Base-by-base conservation (phyloP, 2,329 filamentous ascomycete genomes). In the Beauveria australis region DNA sequence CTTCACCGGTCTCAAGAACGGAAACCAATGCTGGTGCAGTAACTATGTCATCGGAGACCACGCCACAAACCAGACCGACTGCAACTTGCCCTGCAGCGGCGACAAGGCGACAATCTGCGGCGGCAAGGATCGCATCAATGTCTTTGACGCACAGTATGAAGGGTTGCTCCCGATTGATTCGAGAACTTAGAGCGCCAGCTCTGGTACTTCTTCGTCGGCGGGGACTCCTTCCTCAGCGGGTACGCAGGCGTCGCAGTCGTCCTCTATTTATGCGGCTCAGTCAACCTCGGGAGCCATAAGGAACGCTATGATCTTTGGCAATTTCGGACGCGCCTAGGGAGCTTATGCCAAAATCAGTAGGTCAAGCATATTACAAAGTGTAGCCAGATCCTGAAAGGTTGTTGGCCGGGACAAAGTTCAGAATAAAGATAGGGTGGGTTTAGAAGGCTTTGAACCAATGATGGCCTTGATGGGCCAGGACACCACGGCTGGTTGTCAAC, bases 21-120 rank as follows among this genome's bases (percentile, higher is more conserved):
- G 62, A 44, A 66, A 65, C 46, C 55, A 66, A 47, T 63, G 65
- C 57, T 65, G 63, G 62, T 66, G 64, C 56, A 61, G 62, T 24
- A 62, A 53, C 49, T 64, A 63, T 26, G 41, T 66, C 22, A 51
- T 40, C 47, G 63, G 64, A 40, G 51, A 63, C 44, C 44, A 24
- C 43, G 47, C 63, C n/a, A 55, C 44, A 8, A 57, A 64, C 33
- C 46, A 61, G 49, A 41, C 43, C 5, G 49, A 66, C 12, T 66
- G 63, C 59, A 57, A 66, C 59, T 51, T 59, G 37, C 62, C 64
- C 8, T 65, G 61, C 56, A 63, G 52, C 16, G 63, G 65, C 6
- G 57, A 67, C 46, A 55, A 60, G 49, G 30, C 53, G 8, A 37
- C 62, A 16, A 64, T 63, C 18, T 66, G 64, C 57, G 65, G 65